A percentile compares a stretch with the other conserved stretches of the same genome.
These are phyloP conservation scores for Elymus sibiricus DNA, from an alignment of 176 grass and related monocot genomes.

Conservation along the genomic window DNA sequence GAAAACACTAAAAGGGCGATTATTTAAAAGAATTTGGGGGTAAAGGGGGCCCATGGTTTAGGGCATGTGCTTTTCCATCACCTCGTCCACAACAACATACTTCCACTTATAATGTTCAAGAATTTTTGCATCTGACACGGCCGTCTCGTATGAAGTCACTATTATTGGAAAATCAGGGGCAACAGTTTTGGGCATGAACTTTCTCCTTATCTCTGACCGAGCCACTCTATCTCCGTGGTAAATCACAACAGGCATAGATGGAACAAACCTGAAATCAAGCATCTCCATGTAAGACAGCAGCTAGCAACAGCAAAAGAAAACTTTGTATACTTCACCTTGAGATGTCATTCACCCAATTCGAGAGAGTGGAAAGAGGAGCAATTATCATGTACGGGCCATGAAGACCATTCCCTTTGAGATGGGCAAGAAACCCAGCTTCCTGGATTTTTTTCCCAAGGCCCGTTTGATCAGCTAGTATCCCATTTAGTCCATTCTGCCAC, in stretches of 20 bases:
- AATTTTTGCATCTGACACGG: slow-evolving; percentile 61
- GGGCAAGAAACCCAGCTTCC: slow-evolving; percentile 81
- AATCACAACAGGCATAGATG: slow-evolving; percentile 57
- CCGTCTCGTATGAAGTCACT: slow-evolving; percentile 82
- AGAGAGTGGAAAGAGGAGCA: slow-evolving; percentile 83
- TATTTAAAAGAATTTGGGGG: no score
- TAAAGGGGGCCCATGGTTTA: not conserved
- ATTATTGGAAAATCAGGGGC: slow-evolving; percentile 67
- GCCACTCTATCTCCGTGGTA: slow-evolving; percentile 69
- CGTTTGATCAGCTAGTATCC: slow-evolving; percentile 87
- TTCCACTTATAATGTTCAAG: slow-evolving; percentile 75
- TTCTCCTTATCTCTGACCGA: slow-evolving; percentile 68
- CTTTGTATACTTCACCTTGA: slow-evolving; percentile 46
- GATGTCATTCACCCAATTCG: slow-evolving; percentile 89
- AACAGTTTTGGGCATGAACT: slow-evolving; percentile 57
- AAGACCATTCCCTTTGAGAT: slow-evolving; percentile 84
- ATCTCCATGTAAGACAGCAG: slow-evolving; percentile 7
- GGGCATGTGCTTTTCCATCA: slow-evolving; percentile 15
- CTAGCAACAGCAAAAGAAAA: not conserved
- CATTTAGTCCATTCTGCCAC: slow-evolving; percentile 87
- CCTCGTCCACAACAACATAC: slow-evolving; percentile 89
- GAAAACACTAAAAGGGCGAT: not conserved
- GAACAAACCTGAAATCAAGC: slow-evolving; percentile 62
- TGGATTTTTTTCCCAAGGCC: slow-evolving; percentile 87
- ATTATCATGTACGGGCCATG: slow-evolving; percentile 88